phyloP scores from a whole-genome alignment of 257 asterid species.

The Parsonsia alboflavescens region DNA sequence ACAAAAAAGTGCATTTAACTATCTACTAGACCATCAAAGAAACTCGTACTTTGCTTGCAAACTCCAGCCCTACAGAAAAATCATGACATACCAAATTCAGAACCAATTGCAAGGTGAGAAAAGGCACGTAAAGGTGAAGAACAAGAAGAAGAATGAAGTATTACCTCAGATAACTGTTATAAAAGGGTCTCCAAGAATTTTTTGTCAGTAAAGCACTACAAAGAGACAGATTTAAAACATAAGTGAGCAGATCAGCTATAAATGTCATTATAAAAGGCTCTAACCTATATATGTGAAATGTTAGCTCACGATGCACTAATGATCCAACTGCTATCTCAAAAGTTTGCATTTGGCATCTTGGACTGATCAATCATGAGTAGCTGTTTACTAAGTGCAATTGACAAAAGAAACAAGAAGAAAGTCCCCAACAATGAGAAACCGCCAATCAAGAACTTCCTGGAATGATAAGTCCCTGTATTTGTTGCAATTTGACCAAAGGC shows the following conservation, averaged over 20 bases:
- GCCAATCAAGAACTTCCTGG: conserved; percentile 90
- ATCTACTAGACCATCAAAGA: conserved; percentile 36
- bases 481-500: conserved; percentile 69
- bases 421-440: conserved; percentile 62
- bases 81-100: conserved; percentile 6
- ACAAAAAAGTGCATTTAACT: conserved; percentile 27
- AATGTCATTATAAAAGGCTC: conserved; percentile 13
- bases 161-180: conserved; percentile 41
- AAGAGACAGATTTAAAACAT: conserved; percentile 20
- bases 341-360: conserved; percentile 49
- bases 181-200: conserved; percentile 45
- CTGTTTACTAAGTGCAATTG: conserved; percentile 76
- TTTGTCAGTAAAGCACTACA: conserved; percentile 42
- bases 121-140: neutral
- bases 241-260: conserved; percentile 20
- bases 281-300: neutral
- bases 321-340: conserved; percentile 51
- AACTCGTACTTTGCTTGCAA: conserved; percentile 30
- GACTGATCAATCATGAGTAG: conserved; percentile 41
- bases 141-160: conserved; percentile 12
- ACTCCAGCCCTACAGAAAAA: conserved; percentile 38
- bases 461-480: conserved; percentile 58
- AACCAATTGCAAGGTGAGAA: neutral
- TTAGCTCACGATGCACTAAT: conserved; percentile 54
- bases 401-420: conserved; percentile 80